Percentiles rank a stretch among this genome's conserved stretches.
phyloP scores from a whole-genome alignment of 169 alveolate genomes.

The Plasmodium coatneyi region DNA sequence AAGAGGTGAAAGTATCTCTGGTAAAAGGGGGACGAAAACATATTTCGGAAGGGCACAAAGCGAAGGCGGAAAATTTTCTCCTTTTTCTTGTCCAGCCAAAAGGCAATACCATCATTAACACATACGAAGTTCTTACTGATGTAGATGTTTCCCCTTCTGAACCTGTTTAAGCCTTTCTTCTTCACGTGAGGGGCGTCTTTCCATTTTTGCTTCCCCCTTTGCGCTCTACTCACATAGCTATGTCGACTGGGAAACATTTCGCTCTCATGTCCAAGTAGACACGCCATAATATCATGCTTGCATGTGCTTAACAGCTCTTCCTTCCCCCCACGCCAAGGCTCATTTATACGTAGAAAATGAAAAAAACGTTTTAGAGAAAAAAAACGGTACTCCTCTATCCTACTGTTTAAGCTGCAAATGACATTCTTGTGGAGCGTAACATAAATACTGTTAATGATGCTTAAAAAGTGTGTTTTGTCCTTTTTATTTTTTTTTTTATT shows the following conservation, averaged over 20 bases:
- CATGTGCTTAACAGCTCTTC: not conserved
- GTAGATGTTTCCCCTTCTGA: constrained; percentile 8
- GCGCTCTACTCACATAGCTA: not conserved
- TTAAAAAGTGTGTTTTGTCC: constrained; percentile 27
- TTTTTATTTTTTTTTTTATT: constrained; percentile 23
- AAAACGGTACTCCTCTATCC: constrained; percentile 55
- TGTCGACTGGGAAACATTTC: constrained; percentile 4
- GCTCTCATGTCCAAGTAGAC: constrained; percentile 44
- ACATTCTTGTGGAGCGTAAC: constrained; percentile 37
- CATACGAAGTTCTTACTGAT: constrained; percentile 46
- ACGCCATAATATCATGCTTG: constrained; percentile 1
- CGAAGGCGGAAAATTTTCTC: not conserved
- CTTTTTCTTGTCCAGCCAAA: constrained; percentile 44
- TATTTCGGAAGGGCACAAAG: constrained; percentile 40
- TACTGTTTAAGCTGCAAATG: constrained; percentile 14
- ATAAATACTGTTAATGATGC: constrained; percentile 50
- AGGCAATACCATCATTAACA: constrained; percentile 22
- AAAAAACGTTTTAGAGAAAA: constrained; percentile 33
- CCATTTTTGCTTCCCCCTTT: not conserved
- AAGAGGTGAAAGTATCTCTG: constrained; percentile 54
- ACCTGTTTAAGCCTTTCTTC: not conserved
- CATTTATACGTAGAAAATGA: not conserved
- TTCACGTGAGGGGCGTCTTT: not conserved
- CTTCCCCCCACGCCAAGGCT: not conserved
- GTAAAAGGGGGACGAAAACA: constrained; percentile 25